A percentile compares a stretch with the other conserved stretches of the same genome.
phyloP scores from a whole-genome alignment of 2,329 filamentous ascomycete species.

The Sporothrix brasiliensis region DNA sequence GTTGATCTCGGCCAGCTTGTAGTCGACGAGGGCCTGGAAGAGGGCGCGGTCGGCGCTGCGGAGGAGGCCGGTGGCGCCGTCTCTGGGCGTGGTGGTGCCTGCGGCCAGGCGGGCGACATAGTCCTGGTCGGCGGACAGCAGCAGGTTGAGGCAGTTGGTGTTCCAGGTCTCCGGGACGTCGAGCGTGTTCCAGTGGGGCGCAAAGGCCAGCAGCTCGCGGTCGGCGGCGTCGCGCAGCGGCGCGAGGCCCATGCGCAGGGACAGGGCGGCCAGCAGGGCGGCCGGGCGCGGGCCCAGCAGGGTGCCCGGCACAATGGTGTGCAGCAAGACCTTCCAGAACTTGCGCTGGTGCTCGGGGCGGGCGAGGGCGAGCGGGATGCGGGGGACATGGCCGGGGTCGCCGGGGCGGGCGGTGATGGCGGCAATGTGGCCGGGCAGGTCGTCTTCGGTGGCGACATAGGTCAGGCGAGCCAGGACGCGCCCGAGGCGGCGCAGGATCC shows the following conservation, averaged over 20 bases:
- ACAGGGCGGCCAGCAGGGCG: conserved; percentile 52
- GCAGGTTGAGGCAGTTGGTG: conserved; percentile 48
- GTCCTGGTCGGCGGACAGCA: conserved; percentile 52
- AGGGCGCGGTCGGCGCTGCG: conserved; percentile 45
- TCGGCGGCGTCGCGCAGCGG: conserved; percentile 48
- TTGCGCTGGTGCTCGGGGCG: conserved; percentile 42
- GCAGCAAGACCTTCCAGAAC: conserved; percentile 55
- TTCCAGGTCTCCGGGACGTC: conserved; percentile 56
- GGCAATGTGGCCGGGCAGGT: conserved; percentile 50
- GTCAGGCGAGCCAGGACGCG: conserved; percentile 52
- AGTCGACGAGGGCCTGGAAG: conserved; percentile 51
- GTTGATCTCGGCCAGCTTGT: conserved; percentile 52
- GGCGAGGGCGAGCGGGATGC: conserved; percentile 51
- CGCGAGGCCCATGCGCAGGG: conserved; percentile 52
- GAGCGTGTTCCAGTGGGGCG: conserved; percentile 52
- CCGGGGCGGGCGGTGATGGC: conserved; percentile 37
- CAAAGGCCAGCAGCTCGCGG: conserved; percentile 46
- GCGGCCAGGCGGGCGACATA: conserved; percentile 18
- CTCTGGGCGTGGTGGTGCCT: conserved; percentile 28
- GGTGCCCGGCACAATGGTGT: conserved; percentile 53
- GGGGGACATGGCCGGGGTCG: conserved; percentile 41
- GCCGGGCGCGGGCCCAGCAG: conserved; percentile 50
- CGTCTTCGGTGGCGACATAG: conserved; percentile 46
- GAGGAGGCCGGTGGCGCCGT: conserved; percentile 40
- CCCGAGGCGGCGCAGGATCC: conserved; percentile 52